A percentile compares a stretch with the other conserved stretches of the same genome.
Evolutionary conservation across 2,329 filamentous ascomycete genomes (phyloP).

Genomic region (Arthrobotrys pseudoclavata): DNA sequence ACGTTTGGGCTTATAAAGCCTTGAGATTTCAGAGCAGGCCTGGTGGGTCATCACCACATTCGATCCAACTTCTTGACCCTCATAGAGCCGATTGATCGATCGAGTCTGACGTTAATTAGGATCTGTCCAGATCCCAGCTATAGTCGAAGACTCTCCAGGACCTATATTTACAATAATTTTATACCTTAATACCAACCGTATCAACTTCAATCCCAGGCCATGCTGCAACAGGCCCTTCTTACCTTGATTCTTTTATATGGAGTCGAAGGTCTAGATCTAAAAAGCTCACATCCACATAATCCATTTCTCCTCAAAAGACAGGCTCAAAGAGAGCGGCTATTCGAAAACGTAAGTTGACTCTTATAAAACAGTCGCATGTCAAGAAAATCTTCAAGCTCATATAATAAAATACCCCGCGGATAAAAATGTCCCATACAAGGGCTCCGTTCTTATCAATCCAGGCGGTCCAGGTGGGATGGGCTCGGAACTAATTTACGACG

Average conservation of each 20-base stretch:
- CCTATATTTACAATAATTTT: too few relatives aligned
- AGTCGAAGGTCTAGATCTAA: conserved; percentile 3
- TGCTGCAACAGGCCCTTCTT: neutral
- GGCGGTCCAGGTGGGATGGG: conserved; percentile 69
- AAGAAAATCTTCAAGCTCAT: neutral
- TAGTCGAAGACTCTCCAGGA: too few relatives aligned
- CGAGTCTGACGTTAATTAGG: too few relatives aligned
- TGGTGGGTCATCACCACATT: too few relatives aligned
- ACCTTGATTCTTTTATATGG: neutral
- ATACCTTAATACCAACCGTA: too few relatives aligned
- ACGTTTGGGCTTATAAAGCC: too few relatives aligned
- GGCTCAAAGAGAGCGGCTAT: conserved; percentile 29
- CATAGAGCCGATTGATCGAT: too few relatives aligned
- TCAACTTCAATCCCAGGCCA: neutral
- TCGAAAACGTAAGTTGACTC: conserved; percentile 31
- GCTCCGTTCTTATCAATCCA: conserved; percentile 68
- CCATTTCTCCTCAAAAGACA: conserved; percentile 19
- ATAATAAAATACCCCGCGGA: conserved; percentile 31
- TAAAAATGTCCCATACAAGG: conserved; percentile 63
- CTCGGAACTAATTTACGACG: conserved; percentile 65
- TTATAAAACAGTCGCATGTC: neutral
- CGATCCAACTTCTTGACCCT: too few relatives aligned
- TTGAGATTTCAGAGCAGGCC: too few relatives aligned
- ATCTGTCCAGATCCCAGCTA: too few relatives aligned
- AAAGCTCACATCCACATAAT: neutral